Percentiles rank a stretch among this genome's conserved stretches.
phyloP scores from a whole-genome alignment of 805 yeast species.

The Schwanniomyces yamadae region DNA sequence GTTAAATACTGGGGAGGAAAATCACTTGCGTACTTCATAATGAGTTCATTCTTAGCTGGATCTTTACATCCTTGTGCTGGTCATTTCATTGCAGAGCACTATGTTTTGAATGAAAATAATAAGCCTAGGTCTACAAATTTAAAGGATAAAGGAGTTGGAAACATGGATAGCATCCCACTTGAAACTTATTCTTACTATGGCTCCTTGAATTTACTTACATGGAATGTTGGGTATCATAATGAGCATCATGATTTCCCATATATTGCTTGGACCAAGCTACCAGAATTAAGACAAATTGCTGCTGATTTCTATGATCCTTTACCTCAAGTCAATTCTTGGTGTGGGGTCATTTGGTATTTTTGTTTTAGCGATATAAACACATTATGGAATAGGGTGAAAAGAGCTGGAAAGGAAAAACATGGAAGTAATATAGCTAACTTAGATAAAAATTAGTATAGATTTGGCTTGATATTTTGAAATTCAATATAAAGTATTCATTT shows the following conservation, averaged over 20 bases:
- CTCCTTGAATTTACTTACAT: constrained; percentile 67
- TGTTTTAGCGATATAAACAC: constrained; percentile 64
- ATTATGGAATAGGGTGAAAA: constrained; percentile 79
- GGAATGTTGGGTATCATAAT: constrained; percentile 93
- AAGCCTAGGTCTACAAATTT: constrained; percentile 42
- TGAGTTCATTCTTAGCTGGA: constrained; percentile 85
- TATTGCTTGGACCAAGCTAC: constrained; percentile 83
- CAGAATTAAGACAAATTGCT: constrained; percentile 63
- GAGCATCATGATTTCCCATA: constrained; percentile 97
- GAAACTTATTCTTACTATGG: constrained; percentile 94
- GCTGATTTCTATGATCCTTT: constrained; percentile 78
- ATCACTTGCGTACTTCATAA: constrained; percentile 62
- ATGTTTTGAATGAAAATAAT: constrained; percentile 61
- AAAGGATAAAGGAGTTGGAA: constrained; percentile 14
- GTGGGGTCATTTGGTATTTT: constrained; percentile 70
- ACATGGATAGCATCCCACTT: constrained; percentile 45
- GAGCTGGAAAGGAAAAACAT: constrained; percentile 43
- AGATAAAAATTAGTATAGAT: constrained; percentile 7
- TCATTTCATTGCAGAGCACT: constrained; percentile 94
- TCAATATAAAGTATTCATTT: constrained; percentile 1
- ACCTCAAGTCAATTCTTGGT: constrained; percentile 78
- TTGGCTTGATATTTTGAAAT: background rate
- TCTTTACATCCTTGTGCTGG: constrained; percentile 94
- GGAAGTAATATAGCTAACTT: constrained; percentile 25
- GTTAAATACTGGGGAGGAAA: constrained; percentile 63